Percentiles rank a stretch among this genome's conserved stretches.
Conservation (phyloP, 306 rosid genomes). For the Urtica urens region DNA sequence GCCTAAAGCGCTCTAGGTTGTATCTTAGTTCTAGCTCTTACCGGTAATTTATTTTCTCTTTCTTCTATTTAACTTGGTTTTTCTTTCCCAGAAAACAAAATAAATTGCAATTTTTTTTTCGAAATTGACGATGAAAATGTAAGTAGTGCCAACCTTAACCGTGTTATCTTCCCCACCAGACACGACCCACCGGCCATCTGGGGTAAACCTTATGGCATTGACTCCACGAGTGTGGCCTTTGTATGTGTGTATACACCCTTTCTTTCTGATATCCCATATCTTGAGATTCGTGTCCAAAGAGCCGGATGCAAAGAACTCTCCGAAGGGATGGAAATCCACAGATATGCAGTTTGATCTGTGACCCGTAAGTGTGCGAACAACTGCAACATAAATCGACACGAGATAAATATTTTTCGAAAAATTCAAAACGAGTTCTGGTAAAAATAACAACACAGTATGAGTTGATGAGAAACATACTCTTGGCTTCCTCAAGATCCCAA, state of each 20-base stretch:
- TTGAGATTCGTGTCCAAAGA: constrained; percentile 92
- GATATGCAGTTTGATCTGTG: constrained; percentile 98
- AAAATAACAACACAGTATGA: too few relatives aligned
- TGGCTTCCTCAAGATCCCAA: constrained; percentile 99
- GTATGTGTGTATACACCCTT: constrained; percentile 98
- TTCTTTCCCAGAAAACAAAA: too few relatives aligned
- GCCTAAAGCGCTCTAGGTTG: too few relatives aligned
- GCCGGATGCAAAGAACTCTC: constrained; percentile 98
- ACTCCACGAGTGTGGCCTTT: constrained; percentile 99
- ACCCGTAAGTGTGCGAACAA: constrained; percentile 96
- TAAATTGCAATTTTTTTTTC: background rate
- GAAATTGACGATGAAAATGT: background rate
- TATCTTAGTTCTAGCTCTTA: too few relatives aligned
- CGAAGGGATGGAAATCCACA: constrained; percentile 96
- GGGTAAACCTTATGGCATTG: constrained; percentile 93
- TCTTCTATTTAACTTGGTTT: too few relatives aligned
- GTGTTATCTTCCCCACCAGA: constrained; percentile 99
- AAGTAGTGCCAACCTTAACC: constrained; percentile 63
- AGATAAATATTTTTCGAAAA: constrained; percentile 5
- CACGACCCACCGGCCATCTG: constrained; percentile 99
- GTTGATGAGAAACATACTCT: constrained; percentile 50
- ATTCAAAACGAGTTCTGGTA: background rate
- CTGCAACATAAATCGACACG: constrained; percentile 32
- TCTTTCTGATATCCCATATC: constrained; percentile 99
- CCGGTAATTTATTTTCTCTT: too few relatives aligned